Percentiles rank a stretch among this genome's conserved stretches.
These are phyloP conservation scores for Ramaria sp. DNA, from an alignment of 768 basidiomycete genomes.

Conservation along the genomic window DNA sequence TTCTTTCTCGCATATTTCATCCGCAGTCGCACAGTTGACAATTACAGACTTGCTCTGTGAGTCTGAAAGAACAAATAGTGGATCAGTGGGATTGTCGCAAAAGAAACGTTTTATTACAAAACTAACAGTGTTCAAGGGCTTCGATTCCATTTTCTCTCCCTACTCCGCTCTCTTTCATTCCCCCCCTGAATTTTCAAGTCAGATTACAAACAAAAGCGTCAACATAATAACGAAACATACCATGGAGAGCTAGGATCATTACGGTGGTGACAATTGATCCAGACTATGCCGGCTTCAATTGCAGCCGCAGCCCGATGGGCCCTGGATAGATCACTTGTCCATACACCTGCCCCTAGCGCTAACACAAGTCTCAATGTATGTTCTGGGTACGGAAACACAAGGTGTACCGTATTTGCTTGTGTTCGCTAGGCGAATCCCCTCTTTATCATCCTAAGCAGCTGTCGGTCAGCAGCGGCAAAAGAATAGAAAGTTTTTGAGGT, in stretches of 20 bases:
- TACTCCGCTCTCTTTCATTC: constrained; percentile 84
- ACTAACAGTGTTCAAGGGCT: constrained; percentile 68
- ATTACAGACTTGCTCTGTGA: constrained; percentile 78
- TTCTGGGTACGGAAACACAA: neutral
- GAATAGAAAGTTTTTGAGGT: neutral
- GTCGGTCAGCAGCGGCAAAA: neutral
- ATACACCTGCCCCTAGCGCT: constrained; percentile 71
- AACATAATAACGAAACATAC: constrained; percentile 28
- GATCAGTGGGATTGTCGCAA: neutral
- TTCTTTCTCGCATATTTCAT: constrained; percentile 47
- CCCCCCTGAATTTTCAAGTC: constrained; percentile 43
- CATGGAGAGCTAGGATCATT: constrained; percentile 87
- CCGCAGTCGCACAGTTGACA: constrained; percentile 54
- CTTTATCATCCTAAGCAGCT: constrained; percentile 38
- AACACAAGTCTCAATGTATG: neutral
- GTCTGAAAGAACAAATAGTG: constrained; percentile 31
- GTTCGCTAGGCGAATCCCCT: constrained; percentile 63
- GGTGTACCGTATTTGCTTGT: constrained; percentile 44
- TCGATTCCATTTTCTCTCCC: constrained; percentile 82
- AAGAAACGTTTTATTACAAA: neutral
- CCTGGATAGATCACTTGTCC: constrained; percentile 64
- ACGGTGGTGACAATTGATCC: constrained; percentile 85
- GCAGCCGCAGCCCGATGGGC: constrained; percentile 63
- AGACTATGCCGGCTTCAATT: constrained; percentile 69
- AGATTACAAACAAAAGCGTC: neutral